phyloP scores from a whole-genome alignment of 2,329 filamentous ascomycete species.

The Seiridium cupressi region DNA sequence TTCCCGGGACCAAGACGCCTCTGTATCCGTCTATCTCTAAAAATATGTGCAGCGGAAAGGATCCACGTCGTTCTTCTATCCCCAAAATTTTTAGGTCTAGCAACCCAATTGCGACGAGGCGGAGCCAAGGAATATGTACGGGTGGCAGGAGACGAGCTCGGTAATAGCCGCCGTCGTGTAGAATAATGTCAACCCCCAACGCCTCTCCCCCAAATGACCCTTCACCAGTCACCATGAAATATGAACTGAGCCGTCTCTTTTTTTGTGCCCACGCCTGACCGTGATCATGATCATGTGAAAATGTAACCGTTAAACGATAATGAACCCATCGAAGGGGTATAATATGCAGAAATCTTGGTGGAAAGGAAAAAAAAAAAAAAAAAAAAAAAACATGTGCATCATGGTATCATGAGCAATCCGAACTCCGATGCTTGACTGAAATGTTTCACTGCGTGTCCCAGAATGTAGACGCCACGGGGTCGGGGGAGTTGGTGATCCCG shows the following conservation, averaged over 20 bases:
- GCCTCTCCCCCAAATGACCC: neutral
- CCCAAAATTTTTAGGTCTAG: neutral
- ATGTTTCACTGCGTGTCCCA: slow-evolving; percentile 21
- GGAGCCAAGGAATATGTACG: slow-evolving; percentile 9
- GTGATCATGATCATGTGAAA: neutral
- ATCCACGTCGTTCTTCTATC: neutral
- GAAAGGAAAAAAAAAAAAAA: neutral
- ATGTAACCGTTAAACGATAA: neutral
- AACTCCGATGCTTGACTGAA: slow-evolving; percentile 7
- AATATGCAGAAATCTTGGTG: neutral
- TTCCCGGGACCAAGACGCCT: neutral
- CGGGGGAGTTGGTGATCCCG: slow-evolving; percentile 31
- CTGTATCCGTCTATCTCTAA: neutral
- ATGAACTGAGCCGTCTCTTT: neutral
- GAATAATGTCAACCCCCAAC: neutral
- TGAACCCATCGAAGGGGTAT: slow-evolving; percentile 2
- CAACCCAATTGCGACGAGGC: neutral
- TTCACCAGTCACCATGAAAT: neutral
- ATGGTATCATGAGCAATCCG: slow-evolving; percentile 9
- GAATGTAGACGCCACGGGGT: slow-evolving; percentile 28
- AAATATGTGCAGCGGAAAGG: neutral
- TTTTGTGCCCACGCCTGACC: slow-evolving; percentile 1
- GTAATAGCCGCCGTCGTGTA: neutral
- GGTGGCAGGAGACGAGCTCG: slow-evolving; percentile 7
- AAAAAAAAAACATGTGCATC: neutral